These are phyloP conservation scores for Paecilomyces sp. DNA, from an alignment of 2,329 filamentous ascomycete species.

Conservation along the genomic window DNA sequence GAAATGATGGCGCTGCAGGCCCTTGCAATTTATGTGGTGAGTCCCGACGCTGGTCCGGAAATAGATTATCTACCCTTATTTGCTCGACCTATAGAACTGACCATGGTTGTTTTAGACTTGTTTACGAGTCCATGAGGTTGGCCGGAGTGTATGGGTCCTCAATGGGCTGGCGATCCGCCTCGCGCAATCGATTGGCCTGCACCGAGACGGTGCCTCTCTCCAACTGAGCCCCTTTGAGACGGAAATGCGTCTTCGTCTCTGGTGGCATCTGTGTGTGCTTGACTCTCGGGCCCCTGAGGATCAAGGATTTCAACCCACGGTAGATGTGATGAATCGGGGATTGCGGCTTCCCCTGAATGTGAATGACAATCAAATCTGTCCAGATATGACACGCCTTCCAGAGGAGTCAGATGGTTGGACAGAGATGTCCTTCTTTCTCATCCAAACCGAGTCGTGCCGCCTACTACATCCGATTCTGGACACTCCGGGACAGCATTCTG, in stretches of 20 bases:
- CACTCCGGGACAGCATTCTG: slow-evolving; percentile 3
- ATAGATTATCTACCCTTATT: not conserved
- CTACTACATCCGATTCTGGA: slow-evolving; percentile 9
- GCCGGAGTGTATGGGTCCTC: slow-evolving; percentile 45
- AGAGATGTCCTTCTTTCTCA: slow-evolving; percentile 13
- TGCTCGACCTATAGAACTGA: slow-evolving; percentile 32
- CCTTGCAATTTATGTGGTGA: slow-evolving; percentile 12
- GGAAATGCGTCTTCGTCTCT: slow-evolving; percentile 53
- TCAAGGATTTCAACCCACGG: slow-evolving; percentile 53
- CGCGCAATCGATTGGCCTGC: slow-evolving; percentile 53
- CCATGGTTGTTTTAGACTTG: slow-evolving; percentile 47
- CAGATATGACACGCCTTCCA: slow-evolving; percentile 7
- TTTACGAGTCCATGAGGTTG: slow-evolving; percentile 42
- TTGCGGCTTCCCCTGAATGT: slow-evolving; percentile 33
- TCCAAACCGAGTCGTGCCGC: slow-evolving; percentile 12
- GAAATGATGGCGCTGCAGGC: slow-evolving; percentile 10
- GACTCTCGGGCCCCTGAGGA: slow-evolving; percentile 54
- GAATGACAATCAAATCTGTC: slow-evolving; percentile 19
- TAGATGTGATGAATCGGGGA: slow-evolving; percentile 43
- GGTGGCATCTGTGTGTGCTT: slow-evolving; percentile 45
- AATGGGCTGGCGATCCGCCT: slow-evolving; percentile 53
- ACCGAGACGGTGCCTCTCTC: slow-evolving; percentile 51
- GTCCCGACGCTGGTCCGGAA: slow-evolving; percentile 12
- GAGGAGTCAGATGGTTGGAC: slow-evolving; percentile 8
- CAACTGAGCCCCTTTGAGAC: slow-evolving; percentile 50